Percentiles rank a stretch among this genome's conserved stretches.
phyloP scores from a whole-genome alignment of 768 basidiomycete species.

The Russula sp. region DNA sequence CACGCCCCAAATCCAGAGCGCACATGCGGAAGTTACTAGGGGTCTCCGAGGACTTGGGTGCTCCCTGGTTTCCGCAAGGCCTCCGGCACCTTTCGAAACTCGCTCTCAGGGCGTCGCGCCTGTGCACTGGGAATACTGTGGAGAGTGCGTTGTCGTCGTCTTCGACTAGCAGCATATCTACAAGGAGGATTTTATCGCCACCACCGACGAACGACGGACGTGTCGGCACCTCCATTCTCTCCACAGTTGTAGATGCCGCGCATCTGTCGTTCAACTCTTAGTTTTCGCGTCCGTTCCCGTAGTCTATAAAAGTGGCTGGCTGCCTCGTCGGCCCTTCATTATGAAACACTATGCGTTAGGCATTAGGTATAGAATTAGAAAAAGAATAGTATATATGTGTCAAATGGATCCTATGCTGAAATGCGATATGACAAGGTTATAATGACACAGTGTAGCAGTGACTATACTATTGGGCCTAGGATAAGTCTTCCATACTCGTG shows the following conservation, averaged over 20 bases:
- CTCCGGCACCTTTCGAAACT: not conserved
- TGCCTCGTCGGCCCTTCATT: not conserved
- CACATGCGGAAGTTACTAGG: not conserved
- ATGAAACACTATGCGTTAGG: constrained; percentile 2
- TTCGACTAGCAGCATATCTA: not conserved
- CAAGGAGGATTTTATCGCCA: not conserved
- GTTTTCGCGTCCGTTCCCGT: constrained; percentile 1
- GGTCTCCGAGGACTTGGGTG: not conserved
- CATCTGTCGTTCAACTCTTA: not conserved
- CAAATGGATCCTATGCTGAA: not conserved
- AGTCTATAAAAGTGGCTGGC: not conserved
- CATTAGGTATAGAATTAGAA: not conserved
- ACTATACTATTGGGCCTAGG: not conserved
- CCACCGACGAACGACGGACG: not conserved
- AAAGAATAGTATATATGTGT: not conserved
- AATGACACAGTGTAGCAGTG: not conserved
- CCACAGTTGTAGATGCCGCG: not conserved
- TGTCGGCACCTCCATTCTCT: not conserved
- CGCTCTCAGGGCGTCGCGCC: constrained; percentile 12
- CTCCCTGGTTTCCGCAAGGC: not conserved
- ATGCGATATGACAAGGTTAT: not conserved
- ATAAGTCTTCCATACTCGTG: not conserved
- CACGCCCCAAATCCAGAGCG: constrained; percentile 9
- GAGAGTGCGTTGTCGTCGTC: not conserved
- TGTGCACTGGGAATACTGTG: constrained; percentile 1